Conservation (phyloP, 768 basidiomycete genomes). For the Mycena albidolilacea region DNA sequence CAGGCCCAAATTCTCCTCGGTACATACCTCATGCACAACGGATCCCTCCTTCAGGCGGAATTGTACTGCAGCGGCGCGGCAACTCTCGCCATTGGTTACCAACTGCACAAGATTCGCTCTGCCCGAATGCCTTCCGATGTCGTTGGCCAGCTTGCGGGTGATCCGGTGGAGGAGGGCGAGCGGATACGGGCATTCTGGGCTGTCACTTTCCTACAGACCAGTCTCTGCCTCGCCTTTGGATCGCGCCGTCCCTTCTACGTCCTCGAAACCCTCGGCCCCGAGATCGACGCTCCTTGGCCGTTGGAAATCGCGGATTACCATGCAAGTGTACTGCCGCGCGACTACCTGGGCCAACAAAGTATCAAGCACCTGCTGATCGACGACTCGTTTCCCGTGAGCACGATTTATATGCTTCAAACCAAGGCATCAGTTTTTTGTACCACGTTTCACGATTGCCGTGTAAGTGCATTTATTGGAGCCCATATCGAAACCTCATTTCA, state of each 20-base stretch:
- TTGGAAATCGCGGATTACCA: conserved; percentile 25
- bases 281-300: conserved; percentile 44
- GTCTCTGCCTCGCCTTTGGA: conserved; percentile 23
- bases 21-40: conserved; percentile 26
- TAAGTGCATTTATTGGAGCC: not conserved
- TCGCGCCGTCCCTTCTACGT: conserved; percentile 16
- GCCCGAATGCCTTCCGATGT: not conserved
- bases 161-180: conserved; percentile 38
- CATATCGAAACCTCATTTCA: not conserved
- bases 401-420: conserved; percentile 20
- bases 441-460: conserved; percentile 21
- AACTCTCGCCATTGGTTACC: conserved; percentile 17
- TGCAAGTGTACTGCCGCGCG: not conserved
- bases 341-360: conserved; percentile 23
- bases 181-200: conserved; percentile 41
- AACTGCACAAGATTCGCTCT: conserved; percentile 30
- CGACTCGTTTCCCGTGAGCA: conserved; percentile 5
- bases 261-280: conserved; percentile 25
- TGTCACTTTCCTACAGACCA: conserved; percentile 28
- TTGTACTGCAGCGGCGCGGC: conserved; percentile 30
- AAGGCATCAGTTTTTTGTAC: conserved; percentile 28
- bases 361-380: conserved; percentile 20
- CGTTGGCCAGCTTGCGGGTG: conserved; percentile 18
- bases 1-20: conserved; percentile 37
- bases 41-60: conserved; percentile 30